These are phyloP conservation scores for Calonectria pseudoreteaudii DNA, from an alignment of 2,329 filamentous ascomycete species.

Conservation along the genomic window DNA sequence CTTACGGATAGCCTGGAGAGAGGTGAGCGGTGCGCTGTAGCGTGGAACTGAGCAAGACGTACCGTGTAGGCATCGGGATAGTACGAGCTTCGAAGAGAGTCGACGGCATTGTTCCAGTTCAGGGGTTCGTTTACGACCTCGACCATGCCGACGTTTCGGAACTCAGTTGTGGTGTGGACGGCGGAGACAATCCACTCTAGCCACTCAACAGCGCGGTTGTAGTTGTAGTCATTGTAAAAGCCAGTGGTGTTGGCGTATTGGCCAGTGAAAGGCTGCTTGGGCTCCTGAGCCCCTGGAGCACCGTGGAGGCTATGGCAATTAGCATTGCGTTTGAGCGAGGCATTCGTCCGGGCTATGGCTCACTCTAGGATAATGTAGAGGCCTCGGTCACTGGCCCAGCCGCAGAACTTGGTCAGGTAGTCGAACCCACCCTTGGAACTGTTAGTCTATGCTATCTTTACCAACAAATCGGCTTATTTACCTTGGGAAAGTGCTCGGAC, in stretches of 20 bases:
- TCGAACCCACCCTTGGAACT: conserved; percentile 50
- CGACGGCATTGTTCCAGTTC: conserved; percentile 33
- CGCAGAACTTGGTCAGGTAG: conserved; percentile 59
- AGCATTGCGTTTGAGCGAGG: not conserved
- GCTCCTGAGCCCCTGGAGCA: conserved; percentile 61
- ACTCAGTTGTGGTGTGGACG: conserved; percentile 61
- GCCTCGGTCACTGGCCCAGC: conserved; percentile 60
- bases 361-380: conserved; percentile 66
- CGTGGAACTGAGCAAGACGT: fast-evolving
- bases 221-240: conserved; percentile 69
- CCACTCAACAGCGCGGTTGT: conserved; percentile 65
- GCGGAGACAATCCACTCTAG: conserved; percentile 66
- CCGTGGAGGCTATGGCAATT: conserved; percentile 56
- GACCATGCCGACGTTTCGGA: conserved; percentile 69
- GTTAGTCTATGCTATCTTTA: not conserved
- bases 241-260: conserved; percentile 50
- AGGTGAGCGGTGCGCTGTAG: not conserved
- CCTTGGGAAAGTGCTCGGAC: conserved; percentile 62
- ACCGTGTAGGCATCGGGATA: conserved; percentile 38
- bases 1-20: conserved; percentile 54
- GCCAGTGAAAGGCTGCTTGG: conserved; percentile 61
- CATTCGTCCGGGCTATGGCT: not conserved
- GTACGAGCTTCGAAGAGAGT: conserved; percentile 34
- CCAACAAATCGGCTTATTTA: not conserved
- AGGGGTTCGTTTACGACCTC: conserved; percentile 54